Evolutionary conservation across 352 stramenopile genomes (phyloP).

Genomic region (Globisporangium solare): DNA sequence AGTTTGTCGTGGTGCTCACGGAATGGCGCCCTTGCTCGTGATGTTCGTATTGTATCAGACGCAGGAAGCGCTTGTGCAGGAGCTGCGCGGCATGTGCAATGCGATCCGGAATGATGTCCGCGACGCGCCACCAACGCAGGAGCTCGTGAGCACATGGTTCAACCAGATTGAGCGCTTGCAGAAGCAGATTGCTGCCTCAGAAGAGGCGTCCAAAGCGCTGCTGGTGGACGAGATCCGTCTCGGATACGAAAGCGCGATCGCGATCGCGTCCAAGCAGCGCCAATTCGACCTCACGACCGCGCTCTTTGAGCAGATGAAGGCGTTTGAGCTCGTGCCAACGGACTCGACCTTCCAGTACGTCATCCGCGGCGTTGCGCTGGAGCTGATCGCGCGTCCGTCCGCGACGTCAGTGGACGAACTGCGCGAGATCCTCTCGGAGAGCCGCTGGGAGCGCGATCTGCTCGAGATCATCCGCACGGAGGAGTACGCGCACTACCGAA

Average conservation of each 20-base stretch:
- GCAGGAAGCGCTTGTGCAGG: constrained; percentile 23
- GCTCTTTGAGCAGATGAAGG: constrained; percentile 45
- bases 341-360: constrained; percentile 41
- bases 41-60: not conserved
- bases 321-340: constrained; percentile 24
- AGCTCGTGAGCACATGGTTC: constrained; percentile 33
- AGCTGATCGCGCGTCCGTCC: constrained; percentile 22
- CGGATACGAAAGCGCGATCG: constrained; percentile 61
- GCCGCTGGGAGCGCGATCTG: constrained; percentile 45
- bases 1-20: not conserved
- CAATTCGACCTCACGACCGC: constrained; percentile 45
- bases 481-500: constrained; percentile 50
- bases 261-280: constrained; percentile 68
- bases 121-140: constrained; percentile 15
- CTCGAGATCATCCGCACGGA: constrained; percentile 54
- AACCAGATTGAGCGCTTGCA: constrained; percentile 26
- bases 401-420: constrained; percentile 32
- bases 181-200: constrained; percentile 4
- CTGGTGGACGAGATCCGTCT: constrained; percentile 28
- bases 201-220: not conserved
- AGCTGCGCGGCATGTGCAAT: constrained; percentile 54
- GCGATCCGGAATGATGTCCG: constrained; percentile 44
- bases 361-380: constrained; percentile 52
- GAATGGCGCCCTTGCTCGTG: not conserved
- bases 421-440: constrained; percentile 22